A percentile compares a stretch with the other conserved stretches of the same genome.
Evolutionary conservation across 495 filamentous ascomycete species (phyloP).

Genomic region (Penicillium cinerascens): DNA sequence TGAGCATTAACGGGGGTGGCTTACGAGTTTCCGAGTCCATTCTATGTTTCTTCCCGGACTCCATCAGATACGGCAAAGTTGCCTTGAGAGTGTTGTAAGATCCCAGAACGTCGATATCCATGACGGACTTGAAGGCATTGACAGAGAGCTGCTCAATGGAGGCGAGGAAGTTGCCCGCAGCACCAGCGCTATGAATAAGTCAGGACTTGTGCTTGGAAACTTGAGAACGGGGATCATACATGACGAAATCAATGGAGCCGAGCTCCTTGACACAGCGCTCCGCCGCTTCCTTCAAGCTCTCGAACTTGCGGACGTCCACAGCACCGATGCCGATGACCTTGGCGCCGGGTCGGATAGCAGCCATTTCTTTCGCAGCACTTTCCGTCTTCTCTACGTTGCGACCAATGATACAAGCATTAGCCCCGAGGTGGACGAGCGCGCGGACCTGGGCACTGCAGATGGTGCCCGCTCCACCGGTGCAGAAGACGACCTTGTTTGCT

Average conservation of each 20-base stretch:
- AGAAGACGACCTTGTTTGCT: constrained; percentile 91
- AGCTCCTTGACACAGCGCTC: constrained; percentile 76
- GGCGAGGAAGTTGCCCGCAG: constrained; percentile 94
- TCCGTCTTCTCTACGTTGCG: constrained; percentile 90
- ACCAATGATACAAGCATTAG: constrained; percentile 89
- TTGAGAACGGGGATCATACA: constrained; percentile 51
- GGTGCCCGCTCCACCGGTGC: constrained; percentile 89
- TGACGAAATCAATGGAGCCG: constrained; percentile 87
- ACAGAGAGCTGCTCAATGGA: constrained; percentile 74
- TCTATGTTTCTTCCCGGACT: constrained; percentile 62
- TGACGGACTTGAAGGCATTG: constrained; percentile 92
- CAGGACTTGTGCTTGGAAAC: not conserved
- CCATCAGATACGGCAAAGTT: constrained; percentile 70
- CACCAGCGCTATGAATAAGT: constrained; percentile 65
- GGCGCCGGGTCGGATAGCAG: constrained; percentile 67
- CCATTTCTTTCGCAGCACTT: constrained; percentile 72
- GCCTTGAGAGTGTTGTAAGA: constrained; percentile 96
- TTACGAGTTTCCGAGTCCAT: constrained; percentile 46
- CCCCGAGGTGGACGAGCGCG: constrained; percentile 85
- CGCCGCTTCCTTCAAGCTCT: constrained; percentile 66
- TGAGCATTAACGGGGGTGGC: constrained; percentile 8
- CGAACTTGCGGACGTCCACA: constrained; percentile 76
- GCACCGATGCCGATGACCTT: constrained; percentile 82
- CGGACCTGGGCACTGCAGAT: constrained; percentile 93
- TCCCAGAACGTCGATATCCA: constrained; percentile 93